Conservation (phyloP, 2,329 filamentous ascomycete genomes). For the Esteya vermicola region DNA sequence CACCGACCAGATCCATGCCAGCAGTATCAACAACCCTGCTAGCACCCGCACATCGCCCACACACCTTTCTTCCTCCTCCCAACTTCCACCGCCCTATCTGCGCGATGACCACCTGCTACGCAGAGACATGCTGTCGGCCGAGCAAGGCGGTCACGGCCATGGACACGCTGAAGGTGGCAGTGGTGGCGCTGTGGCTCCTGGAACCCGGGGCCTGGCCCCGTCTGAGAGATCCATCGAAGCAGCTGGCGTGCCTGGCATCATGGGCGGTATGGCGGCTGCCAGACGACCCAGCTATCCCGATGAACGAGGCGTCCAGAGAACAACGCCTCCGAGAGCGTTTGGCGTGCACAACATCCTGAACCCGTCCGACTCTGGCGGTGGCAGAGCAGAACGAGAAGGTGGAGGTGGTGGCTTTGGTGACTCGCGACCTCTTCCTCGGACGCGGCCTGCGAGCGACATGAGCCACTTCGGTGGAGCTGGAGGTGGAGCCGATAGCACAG, state of each 20-base stretch:
- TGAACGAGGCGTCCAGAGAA: constrained; percentile 12
- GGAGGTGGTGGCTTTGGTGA: neutral
- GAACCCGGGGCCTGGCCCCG: neutral
- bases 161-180: neutral
- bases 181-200: neutral
- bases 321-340: constrained; percentile 18
- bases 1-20: too few species aligned
- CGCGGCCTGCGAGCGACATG: constrained; percentile 5
- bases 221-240: neutral
- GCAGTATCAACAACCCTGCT: too few species aligned
- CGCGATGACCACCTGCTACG: constrained; percentile 6
- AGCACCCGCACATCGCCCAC: too few species aligned
- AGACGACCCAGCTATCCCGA: too few species aligned
- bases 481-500: constrained; percentile 6
- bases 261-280: too few species aligned
- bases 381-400: neutral
- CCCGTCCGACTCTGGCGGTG: constrained; percentile 16
- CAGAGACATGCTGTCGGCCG: constrained; percentile 6
- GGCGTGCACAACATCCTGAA: constrained; percentile 31
- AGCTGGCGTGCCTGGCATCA: neutral
- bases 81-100: neutral
- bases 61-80: constrained; percentile 13
- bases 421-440: constrained; percentile 9
- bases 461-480: constrained; percentile 13
- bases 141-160: constrained; percentile 1